phyloP scores from a whole-genome alignment of 1,284 basidiomycete genomes.

The Abortiporus biennis region DNA sequence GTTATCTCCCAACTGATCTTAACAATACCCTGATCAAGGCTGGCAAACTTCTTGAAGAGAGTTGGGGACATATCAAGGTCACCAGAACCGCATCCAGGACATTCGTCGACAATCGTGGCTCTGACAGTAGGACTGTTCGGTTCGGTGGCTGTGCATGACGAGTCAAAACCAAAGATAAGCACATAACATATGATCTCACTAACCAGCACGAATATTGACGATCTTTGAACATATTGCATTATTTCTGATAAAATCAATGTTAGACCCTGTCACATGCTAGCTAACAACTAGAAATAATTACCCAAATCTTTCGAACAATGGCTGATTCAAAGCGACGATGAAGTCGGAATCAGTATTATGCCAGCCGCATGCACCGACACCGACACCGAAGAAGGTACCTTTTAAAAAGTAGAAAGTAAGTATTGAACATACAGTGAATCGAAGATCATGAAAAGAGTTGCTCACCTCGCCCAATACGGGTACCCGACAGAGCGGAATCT shows the following conservation, averaged over 20 bases:
- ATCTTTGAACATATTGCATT: too few species aligned
- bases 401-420: too few species aligned
- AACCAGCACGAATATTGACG: conserved; percentile 44
- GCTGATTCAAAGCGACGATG: conserved; percentile 11
- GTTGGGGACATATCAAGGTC: conserved; percentile 36
- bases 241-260: too few species aligned
- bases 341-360: conserved; percentile 6
- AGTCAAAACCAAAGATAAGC: conserved; percentile 27
- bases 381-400: conserved; percentile 5
- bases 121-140: conserved; percentile 28
- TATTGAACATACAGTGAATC: too few species aligned
- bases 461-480: too few species aligned
- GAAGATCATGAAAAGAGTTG: too few species aligned
- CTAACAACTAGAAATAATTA: conserved; percentile 49
- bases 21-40: too few species aligned
- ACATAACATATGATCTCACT: conserved; percentile 28
- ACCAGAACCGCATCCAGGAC: conserved; percentile 30
- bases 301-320: conserved; percentile 9
- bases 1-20: too few species aligned
- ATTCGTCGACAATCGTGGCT: conserved; percentile 36
- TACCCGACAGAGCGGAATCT: too few species aligned
- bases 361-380: conserved; percentile 7
- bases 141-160: conserved; percentile 9
- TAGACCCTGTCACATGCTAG: too few species aligned
- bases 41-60: conserved; percentile 33